Conservation (phyloP, 2,329 filamentous ascomycete genomes). For the Endoconidiophora polonica region DNA sequence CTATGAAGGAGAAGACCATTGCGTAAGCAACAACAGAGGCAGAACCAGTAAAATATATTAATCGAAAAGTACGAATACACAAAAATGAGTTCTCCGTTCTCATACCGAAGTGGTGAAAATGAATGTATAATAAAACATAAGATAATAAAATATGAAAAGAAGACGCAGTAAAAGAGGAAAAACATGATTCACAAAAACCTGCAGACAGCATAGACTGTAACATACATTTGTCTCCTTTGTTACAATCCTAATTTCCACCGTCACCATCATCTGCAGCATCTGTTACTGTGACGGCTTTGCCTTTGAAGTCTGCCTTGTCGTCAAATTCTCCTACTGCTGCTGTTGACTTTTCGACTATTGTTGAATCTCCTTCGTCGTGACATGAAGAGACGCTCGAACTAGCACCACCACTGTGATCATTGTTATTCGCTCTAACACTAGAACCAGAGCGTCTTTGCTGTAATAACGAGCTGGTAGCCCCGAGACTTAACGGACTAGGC, state of each 20-base stretch:
- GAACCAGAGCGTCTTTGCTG: conserved; percentile 11
- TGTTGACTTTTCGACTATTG: conserved; percentile 8
- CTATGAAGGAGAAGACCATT: conserved; percentile 51
- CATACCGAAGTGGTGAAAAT: too few species aligned
- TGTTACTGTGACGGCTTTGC: conserved; percentile 30
- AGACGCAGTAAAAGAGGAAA: too few species aligned
- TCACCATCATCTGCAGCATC: conserved; percentile 18
- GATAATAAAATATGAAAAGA: too few species aligned
- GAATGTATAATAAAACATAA: too few species aligned
- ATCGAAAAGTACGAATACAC: background rate
- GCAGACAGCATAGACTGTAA: too few species aligned
- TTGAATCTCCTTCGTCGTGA: too few species aligned
- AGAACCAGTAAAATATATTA: conserved; percentile 5
- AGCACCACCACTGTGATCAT: background rate
- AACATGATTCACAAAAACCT: too few species aligned
- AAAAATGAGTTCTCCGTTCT: too few species aligned
- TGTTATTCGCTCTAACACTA: conserved; percentile 8
- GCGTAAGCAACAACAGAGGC: conserved; percentile 17
- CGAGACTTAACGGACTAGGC: conserved; percentile 8
- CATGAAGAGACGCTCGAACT: too few species aligned
- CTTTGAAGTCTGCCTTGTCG: conserved; percentile 21
- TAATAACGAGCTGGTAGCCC: conserved; percentile 9
- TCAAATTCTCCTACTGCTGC: conserved; percentile 9
- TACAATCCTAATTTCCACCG: too few species aligned
- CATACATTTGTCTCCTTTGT: too few species aligned